Evolutionary conservation across 78 protist genomes (phyloP).

Genomic region (Monocercomonoides exilis): DNA sequence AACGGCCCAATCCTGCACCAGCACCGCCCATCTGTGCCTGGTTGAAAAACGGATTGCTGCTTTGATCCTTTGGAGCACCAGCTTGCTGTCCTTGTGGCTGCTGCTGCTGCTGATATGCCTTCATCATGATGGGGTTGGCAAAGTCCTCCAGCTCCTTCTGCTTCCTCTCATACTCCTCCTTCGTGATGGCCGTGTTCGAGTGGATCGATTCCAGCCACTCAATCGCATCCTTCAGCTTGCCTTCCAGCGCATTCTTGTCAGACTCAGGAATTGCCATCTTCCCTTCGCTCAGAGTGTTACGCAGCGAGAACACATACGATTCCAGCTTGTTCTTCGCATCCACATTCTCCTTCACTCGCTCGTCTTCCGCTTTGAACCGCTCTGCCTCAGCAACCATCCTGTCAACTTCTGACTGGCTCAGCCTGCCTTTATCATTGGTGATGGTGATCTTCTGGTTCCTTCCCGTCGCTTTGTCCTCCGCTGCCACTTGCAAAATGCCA

Average conservation of each 20-base stretch:
- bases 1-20: conserved; percentile 19
- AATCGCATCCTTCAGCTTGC: conserved; percentile 14
- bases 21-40: no score
- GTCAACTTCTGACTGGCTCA: conserved; percentile 78
- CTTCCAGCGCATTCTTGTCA: conserved; percentile 27
- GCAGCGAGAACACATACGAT: conserved; percentile 25
- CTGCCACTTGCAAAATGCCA: conserved; percentile 82
- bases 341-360: conserved; percentile 39
- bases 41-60: no score
- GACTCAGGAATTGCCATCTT: conserved; percentile 25
- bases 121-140: conserved; percentile 1
- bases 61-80: background rate
- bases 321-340: conserved; percentile 75
- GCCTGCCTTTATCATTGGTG: conserved; percentile 89
- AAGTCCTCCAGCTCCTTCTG: conserved; percentile 13
- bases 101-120: background rate
- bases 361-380: conserved; percentile 73
- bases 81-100: conserved; percentile 27
- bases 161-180: background rate
- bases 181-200: conserved; percentile 36
- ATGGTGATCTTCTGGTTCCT: conserved; percentile 72
- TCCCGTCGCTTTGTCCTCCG: conserved; percentile 69
- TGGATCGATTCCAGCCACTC: conserved; percentile 26
- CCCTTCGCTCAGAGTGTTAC: conserved; percentile 53
- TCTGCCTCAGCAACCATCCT: conserved; percentile 90